Evolutionary conservation across 2,329 filamentous ascomycete genomes (phyloP).

Genomic region (Byssoonygena ceratinophila): DNA sequence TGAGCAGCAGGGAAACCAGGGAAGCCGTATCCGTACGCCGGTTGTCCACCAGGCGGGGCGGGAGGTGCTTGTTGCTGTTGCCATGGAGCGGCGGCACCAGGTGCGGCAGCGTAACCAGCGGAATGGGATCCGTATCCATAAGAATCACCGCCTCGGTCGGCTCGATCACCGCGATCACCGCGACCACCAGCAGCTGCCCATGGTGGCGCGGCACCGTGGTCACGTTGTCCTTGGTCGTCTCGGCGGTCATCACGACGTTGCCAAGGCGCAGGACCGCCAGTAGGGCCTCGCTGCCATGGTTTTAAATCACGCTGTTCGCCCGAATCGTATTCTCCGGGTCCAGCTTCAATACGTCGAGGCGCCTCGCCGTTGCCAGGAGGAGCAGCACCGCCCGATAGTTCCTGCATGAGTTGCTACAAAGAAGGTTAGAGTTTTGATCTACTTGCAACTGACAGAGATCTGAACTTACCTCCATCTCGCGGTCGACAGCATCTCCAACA

Average conservation of each 20-base stretch:
- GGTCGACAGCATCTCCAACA: conserved; percentile 72
- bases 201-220: conserved; percentile 21
- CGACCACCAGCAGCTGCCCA: conserved; percentile 26
- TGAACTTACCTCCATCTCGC: conserved; percentile 77
- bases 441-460: neutral
- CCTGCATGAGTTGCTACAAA: conserved; percentile 83
- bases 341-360: conserved; percentile 76
- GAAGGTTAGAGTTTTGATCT: conserved; percentile 22
- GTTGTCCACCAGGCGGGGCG: conserved; percentile 29
- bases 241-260: conserved; percentile 48
- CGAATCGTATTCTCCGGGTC: conserved; percentile 54
- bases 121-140: conserved; percentile 26
- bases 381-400: conserved; percentile 70
- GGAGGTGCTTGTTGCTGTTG: conserved; percentile 46
- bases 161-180: conserved; percentile 24
- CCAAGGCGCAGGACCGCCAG: conserved; percentile 71
- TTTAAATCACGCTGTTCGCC: conserved; percentile 49
- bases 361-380: conserved; percentile 48
- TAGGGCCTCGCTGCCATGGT: conserved; percentile 81
- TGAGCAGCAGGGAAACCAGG: conserved; percentile 37
- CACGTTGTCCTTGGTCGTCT: conserved; percentile 33
- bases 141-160: conserved; percentile 31
- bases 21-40: conserved; percentile 50
- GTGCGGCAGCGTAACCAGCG: conserved; percentile 19
- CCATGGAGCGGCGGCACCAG: conserved; percentile 48